phyloP scores from a whole-genome alignment of 148 eudicot genomes.

The Pouteria glomerata region DNA sequence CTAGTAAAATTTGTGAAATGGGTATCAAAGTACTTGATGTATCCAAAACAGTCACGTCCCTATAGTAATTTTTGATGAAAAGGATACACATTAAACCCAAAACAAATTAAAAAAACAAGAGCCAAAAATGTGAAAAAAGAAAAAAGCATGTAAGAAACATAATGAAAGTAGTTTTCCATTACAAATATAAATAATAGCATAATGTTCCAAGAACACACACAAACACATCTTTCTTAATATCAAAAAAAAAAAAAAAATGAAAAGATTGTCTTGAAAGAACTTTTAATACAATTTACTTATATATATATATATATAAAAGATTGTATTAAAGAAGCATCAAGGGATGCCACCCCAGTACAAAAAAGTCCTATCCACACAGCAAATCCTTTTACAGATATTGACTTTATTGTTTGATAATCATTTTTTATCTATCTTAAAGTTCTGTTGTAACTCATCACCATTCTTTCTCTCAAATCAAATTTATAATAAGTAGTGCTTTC shows the following conservation, averaged over 20 bases:
- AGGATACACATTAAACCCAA: neutral
- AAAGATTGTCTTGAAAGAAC: no score
- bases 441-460: neutral
- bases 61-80: slow-evolving; percentile 15
- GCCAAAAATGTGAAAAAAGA: neutral
- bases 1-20: slow-evolving; percentile 94
- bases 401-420: neutral
- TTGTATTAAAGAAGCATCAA: no score
- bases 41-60: slow-evolving; percentile 98
- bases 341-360: no score
- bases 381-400: no score
- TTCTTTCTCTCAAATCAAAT: neutral
- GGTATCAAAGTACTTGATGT: slow-evolving; percentile 86
- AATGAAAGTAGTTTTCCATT: no score
- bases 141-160: neutral
- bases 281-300: no score
- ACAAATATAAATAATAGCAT: no score
- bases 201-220: no score
- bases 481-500: neutral
- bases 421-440: neutral
- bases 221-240: no score
- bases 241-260: no score
- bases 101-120: neutral
- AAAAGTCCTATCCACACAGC: no score
- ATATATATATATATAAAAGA: no score